Evolutionary conservation across 2,329 filamentous ascomycete species (phyloP), one percentile per base, ranked within the genome.

Genomic region (Drechslerella coelobrocha): DNA sequence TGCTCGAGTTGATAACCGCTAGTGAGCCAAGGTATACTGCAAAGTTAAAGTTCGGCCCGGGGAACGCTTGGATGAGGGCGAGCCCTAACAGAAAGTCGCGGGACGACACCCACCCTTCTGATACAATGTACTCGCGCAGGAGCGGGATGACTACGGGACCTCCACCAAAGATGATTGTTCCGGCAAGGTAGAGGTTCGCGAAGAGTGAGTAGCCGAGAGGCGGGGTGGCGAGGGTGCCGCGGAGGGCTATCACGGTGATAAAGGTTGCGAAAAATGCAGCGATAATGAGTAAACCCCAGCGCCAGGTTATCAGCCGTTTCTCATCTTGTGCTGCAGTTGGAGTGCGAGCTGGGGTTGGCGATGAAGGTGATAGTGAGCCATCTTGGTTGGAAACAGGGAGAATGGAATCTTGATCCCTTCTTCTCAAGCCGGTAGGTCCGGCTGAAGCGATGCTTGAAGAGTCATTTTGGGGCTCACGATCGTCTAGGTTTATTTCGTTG

Each of bases 1-100:
- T 68, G 10, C 24, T 79, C 79, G 75, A 79, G 78, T 51, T 66
- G 4, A 45, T 27, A 12, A 56, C 65, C 7, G 65, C 57, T 0
- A 88, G 76, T 0, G 79, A 78, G 0, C 85, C 85, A 0, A 88
- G 78, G 61, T 82, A 87, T 0, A 86, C 84, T 0, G 84, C 84
- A 65, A 86, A 85, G 75, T 84, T 84, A 78, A 84, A 84, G 68
- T 85, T 84, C 0, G 85, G 85, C 0, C 85, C 85, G 0, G 89
- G 88, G 59, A 91, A 88, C 0, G 86, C 83, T 77, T 91, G 88
- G 17, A 86, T 87, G 55, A 91, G 82, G 2, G 88, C 89, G 0
- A 91, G 83, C 0, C 88, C 89, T 47, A 91, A 84, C 0, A 91
- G 80, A 75, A 91, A 91, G 75, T 91, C 87, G 2, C 88, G 83